Evolutionary conservation across 768 basidiomycete genomes (phyloP).

Genomic region (Tulasnella sp.): DNA sequence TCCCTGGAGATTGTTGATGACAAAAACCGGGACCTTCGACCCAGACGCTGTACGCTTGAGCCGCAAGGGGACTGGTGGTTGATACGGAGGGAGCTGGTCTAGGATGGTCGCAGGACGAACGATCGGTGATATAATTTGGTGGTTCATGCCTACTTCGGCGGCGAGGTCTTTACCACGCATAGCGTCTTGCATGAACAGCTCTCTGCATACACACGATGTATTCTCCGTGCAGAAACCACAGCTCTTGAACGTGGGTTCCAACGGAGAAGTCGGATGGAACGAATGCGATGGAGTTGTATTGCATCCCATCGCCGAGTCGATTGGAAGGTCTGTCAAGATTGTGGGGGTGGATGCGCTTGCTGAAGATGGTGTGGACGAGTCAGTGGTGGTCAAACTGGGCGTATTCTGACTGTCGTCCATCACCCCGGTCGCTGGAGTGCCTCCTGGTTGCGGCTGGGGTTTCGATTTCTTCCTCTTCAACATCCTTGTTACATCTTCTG

Average conservation of each 20-base stretch:
- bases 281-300: no score
- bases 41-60: constrained; percentile 32
- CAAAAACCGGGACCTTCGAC: neutral
- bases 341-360: no score
- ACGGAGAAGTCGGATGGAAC: no score
- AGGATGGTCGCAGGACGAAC: constrained; percentile 39
- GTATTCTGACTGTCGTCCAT: no score
- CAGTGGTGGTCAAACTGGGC: no score
- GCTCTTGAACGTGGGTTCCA: constrained; percentile 21
- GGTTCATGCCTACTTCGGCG: neutral
- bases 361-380: no score
- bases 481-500: neutral
- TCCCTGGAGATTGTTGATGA: neutral
- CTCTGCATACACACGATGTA: constrained; percentile 66
- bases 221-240: constrained; percentile 69
- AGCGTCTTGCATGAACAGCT: constrained; percentile 26
- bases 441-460: no score
- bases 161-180: neutral
- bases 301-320: no score
- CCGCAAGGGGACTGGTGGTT: constrained; percentile 72
- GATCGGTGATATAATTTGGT: no score
- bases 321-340: no score
- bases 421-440: no score
- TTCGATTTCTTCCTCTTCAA: neutral
- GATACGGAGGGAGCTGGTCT: constrained; percentile 67